phyloP scores from a whole-genome alignment of 148 eudicot genomes.

The Diospyros kaki region DNA sequence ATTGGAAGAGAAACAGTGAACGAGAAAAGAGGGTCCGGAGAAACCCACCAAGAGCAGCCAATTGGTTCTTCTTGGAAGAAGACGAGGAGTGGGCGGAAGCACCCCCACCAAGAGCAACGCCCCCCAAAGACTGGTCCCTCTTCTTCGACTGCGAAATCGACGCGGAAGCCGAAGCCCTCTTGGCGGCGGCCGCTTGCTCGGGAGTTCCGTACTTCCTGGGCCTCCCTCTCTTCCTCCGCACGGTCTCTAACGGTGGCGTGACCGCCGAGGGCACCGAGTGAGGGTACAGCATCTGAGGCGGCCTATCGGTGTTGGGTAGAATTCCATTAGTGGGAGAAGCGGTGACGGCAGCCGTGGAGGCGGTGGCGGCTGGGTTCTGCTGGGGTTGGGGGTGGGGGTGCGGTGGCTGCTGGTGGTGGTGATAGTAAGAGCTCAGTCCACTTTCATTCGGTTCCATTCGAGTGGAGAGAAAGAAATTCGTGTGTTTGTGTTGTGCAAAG shows the following conservation, averaged over 20 bases:
- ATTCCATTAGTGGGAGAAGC: slow-evolving; percentile 32
- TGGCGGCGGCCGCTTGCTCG: slow-evolving; percentile 75
- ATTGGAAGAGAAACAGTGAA: neutral
- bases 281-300: slow-evolving; percentile 30
- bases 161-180: slow-evolving; percentile 32
- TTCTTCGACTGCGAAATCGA: slow-evolving; percentile 35
- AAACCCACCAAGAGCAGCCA: slow-evolving; percentile 34
- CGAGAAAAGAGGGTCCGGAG: neutral
- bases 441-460: slow-evolving; percentile 51
- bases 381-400: slow-evolving; percentile 25
- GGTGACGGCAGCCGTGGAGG: slow-evolving; percentile 17
- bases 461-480: slow-evolving; percentile 1
- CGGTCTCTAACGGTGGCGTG: slow-evolving; percentile 35
- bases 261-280: slow-evolving; percentile 35
- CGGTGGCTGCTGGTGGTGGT: slow-evolving; percentile 28
- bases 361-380: slow-evolving; percentile 21
- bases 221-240: slow-evolving; percentile 55
- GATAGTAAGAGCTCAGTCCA: slow-evolving; percentile 52
- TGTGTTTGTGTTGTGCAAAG: neutral
- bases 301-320: slow-evolving; percentile 14
- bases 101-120: slow-evolving; percentile 8
- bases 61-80: slow-evolving; percentile 39
- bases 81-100: slow-evolving; percentile 27
- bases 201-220: slow-evolving; percentile 79
- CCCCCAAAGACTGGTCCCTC: slow-evolving; percentile 18